phyloP scores from a whole-genome alignment of 1,139 yeast species.

The Yueomyces sp. region DNA sequence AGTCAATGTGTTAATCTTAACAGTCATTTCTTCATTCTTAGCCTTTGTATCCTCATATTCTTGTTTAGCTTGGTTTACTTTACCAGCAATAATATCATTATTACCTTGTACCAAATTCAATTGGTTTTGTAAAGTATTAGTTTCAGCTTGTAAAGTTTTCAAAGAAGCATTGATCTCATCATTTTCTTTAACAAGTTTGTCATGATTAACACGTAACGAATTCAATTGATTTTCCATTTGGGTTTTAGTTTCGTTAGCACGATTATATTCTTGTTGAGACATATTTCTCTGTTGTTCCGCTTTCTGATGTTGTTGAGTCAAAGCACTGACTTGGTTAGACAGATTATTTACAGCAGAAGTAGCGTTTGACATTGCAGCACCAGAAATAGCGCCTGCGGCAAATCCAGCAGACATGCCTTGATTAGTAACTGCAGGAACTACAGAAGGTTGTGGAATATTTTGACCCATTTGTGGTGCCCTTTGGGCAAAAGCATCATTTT shows the following conservation, averaged over 20 bases:
- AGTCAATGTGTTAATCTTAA: conserved; percentile 51
- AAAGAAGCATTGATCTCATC: conserved; percentile 54
- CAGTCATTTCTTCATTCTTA: conserved; percentile 52
- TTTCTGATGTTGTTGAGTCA: conserved; percentile 60
- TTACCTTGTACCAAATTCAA: conserved; percentile 73
- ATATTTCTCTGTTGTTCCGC: conserved; percentile 59
- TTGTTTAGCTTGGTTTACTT: conserved; percentile 49
- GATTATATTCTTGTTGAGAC: conserved; percentile 65
- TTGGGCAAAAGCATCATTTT: too few relatives aligned
- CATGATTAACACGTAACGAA: conserved; percentile 58
- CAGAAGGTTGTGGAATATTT: too few relatives aligned
- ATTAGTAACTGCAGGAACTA: conserved; percentile 5
- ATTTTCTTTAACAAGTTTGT: conserved; percentile 66
- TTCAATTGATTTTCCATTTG: conserved; percentile 62
- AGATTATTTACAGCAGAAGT: conserved; percentile 79
- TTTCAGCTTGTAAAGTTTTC: conserved; percentile 49
- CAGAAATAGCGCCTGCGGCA: conserved; percentile 44
- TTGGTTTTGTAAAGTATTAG: conserved; percentile 63
- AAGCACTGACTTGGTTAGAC: conserved; percentile 71
- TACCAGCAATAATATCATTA: conserved; percentile 56
- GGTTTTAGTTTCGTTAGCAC: conserved; percentile 47
- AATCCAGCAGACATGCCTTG: conserved; percentile 32
- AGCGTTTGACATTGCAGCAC: conserved; percentile 63
- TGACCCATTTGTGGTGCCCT: too few relatives aligned
- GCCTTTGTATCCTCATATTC: conserved; percentile 55